A percentile compares a stretch with the other conserved stretches of the same genome.
These are phyloP conservation scores for Globisporangium megalacanthum DNA, from an alignment of 352 stramenopile species.

Conservation along the genomic window DNA sequence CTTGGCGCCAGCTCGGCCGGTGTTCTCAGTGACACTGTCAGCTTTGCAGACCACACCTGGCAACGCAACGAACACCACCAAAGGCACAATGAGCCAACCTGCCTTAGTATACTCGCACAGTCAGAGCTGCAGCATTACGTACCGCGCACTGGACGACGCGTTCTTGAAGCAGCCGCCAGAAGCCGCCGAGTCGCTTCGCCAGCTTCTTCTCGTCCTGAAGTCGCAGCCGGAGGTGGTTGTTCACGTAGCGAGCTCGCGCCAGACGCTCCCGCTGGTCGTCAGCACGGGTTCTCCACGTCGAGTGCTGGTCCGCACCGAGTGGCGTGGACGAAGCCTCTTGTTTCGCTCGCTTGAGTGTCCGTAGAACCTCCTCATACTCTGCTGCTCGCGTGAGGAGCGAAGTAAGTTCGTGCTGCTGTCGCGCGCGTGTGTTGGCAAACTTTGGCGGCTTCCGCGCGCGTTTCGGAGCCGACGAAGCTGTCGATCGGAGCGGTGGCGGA, in stretches of 20 bases:
- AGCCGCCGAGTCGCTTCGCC: background rate
- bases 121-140: background rate
- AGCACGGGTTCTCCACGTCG: background rate
- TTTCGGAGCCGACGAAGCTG: background rate
- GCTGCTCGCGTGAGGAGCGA: background rate
- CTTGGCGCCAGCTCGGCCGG: background rate
- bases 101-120: too few relatives aligned
- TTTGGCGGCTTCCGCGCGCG: background rate
- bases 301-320: background rate
- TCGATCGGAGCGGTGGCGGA: background rate
- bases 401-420: background rate
- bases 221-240: background rate
- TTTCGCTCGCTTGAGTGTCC: background rate
- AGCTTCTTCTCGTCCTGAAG: background rate
- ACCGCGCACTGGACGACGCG: background rate
- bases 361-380: background rate
- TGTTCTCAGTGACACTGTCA: background rate
- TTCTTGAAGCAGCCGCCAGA: background rate
- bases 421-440: background rate
- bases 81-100: too few relatives aligned
- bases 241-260: background rate
- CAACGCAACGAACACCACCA: background rate
- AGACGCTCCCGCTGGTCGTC: background rate
- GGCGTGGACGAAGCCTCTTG: background rate
- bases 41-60: background rate